Evolutionary conservation across 2,329 filamentous ascomycete species (phyloP).

Genomic region (Penicillium verrucosum): DNA sequence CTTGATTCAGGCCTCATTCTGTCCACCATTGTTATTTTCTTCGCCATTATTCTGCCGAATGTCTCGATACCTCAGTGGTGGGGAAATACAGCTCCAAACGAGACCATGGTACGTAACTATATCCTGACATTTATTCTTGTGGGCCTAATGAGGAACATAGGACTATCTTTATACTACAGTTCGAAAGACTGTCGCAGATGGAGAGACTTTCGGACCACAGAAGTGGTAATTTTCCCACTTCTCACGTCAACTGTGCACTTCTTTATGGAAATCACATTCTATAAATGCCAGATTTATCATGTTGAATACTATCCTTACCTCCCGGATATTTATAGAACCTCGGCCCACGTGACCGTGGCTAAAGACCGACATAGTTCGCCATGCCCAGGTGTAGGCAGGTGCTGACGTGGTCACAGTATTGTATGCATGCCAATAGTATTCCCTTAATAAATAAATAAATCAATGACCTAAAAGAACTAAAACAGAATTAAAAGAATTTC

Average conservation of each 20-base stretch:
- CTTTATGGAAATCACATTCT: not conserved
- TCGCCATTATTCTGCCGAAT: constrained; percentile 60
- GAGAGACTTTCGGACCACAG: constrained; percentile 15
- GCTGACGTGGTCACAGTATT: constrained; percentile 1
- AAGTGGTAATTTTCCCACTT: not conserved
- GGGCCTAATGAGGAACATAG: not conserved
- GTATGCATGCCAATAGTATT: not conserved
- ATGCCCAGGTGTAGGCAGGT: not conserved
- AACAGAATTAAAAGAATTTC: not conserved
- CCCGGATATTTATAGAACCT: not conserved
- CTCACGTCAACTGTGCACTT: too few species aligned
- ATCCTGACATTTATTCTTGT: not conserved
- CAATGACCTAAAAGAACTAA: not conserved
- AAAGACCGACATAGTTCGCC: not conserved
- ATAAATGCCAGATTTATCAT: not conserved
- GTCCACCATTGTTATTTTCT: constrained; percentile 64
- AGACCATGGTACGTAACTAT: constrained; percentile 21
- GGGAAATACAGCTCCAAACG: constrained; percentile 39
- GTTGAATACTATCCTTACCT: not conserved
- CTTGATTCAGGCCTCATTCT: constrained; percentile 56
- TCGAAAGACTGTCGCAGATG: constrained; percentile 15
- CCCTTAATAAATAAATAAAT: not conserved
- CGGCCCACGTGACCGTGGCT: not conserved
- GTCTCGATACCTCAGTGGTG: constrained; percentile 59
- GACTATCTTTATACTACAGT: constrained; percentile 14